Percentiles rank a stretch among this genome's conserved stretches.
Evolutionary conservation across 2,329 filamentous ascomycete species (phyloP).

Genomic region (Pseudogymnoascus sp.): DNA sequence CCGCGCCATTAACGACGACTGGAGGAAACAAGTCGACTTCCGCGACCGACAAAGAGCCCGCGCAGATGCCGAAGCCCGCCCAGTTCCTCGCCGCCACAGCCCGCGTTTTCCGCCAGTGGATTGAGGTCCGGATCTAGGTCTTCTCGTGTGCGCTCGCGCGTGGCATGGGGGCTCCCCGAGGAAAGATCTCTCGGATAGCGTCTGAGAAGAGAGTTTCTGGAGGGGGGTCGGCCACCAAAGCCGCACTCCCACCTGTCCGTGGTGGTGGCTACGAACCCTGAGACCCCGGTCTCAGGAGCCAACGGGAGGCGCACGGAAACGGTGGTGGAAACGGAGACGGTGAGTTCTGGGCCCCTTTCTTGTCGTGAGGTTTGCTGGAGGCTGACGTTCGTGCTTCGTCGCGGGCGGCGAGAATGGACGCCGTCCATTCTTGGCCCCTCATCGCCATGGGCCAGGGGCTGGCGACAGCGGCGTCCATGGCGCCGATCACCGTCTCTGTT

Average conservation of each 20-base stretch:
- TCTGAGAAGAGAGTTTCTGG: neutral
- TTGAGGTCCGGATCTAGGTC: neutral
- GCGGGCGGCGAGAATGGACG: neutral
- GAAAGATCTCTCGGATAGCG: neutral
- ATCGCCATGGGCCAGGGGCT: neutral
- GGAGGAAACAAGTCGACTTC: no score
- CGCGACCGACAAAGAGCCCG: neutral
- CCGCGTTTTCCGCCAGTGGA: neutral
- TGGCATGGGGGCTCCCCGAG: neutral
- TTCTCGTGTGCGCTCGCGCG: neutral
- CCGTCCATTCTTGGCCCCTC: neutral
- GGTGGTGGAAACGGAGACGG: neutral
- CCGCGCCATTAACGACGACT: no score
- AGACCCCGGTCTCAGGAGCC: neutral
- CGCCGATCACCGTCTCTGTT: no score
- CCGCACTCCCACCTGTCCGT: neutral
- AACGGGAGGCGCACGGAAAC: neutral
- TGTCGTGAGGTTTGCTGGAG: neutral
- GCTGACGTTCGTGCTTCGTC: neutral
- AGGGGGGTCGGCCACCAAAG: neutral
- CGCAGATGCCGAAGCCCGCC: neutral
- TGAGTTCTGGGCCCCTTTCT: neutral
- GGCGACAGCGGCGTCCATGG: neutral
- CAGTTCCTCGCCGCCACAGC: no score
- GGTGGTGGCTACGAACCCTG: neutral